These are phyloP conservation scores for Globisporangium takayamanum DNA, from an alignment of 352 stramenopile genomes.

Conservation along the genomic window DNA sequence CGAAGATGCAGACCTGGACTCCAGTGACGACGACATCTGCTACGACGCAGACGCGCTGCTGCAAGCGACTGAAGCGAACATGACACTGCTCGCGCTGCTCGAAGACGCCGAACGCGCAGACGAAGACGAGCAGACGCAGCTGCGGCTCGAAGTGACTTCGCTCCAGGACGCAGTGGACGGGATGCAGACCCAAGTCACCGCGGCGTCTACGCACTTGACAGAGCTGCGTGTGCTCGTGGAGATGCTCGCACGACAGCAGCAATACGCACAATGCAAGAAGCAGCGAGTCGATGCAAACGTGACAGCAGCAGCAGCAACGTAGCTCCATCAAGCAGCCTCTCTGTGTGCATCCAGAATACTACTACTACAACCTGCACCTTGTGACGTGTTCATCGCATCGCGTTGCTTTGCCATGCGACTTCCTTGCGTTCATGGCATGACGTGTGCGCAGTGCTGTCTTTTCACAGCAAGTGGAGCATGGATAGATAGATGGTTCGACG, in stretches of 20 bases:
- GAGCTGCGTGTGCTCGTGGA: slow-evolving; percentile 1
- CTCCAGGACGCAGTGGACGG: not conserved
- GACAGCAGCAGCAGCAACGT: not conserved
- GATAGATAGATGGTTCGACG: too few species aligned
- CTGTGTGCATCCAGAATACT: not conserved
- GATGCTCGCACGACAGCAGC: not conserved
- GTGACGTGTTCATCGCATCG: too few species aligned
- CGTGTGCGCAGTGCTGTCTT: too few species aligned
- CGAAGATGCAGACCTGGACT: not conserved
- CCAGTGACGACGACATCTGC: not conserved
- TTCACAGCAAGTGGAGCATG: too few species aligned
- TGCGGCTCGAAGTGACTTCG: not conserved
- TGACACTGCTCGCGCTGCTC: too few species aligned
- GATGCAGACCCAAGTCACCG: slow-evolving; percentile 2
- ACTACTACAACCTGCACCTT: not conserved
- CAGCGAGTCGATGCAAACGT: not conserved
- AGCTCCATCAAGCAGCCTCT: not conserved
- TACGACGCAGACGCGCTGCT: not conserved
- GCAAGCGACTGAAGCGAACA: not conserved
- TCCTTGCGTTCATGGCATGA: too few species aligned
- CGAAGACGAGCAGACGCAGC: not conserved
- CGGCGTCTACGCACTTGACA: not conserved
- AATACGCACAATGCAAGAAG: not conserved
- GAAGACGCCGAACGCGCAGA: too few species aligned
- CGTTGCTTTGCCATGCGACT: too few species aligned